Conservation (phyloP, 805 yeast species). For the Yamadazyma takamatsuzukensis region DNA sequence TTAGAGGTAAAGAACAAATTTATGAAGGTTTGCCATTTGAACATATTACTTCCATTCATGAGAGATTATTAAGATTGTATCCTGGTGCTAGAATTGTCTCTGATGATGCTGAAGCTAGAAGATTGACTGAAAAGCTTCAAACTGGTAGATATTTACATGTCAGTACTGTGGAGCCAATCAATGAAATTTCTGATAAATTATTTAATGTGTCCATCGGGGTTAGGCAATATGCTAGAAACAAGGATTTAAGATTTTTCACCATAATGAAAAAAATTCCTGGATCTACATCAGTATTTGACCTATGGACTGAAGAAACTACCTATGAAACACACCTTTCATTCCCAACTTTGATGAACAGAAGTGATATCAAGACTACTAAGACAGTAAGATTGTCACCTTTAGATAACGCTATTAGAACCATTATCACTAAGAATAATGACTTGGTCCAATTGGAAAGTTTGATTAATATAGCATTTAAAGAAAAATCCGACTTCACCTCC, state of each 20-base stretch:
- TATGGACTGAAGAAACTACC: constrained; percentile 87
- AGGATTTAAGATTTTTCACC: constrained; percentile 66
- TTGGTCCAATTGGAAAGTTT: constrained; percentile 63
- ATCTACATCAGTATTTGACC: constrained; percentile 61
- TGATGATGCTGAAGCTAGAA: constrained; percentile 54
- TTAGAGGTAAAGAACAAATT: constrained; percentile 72
- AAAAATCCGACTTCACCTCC: constrained; percentile 45
- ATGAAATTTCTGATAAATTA: constrained; percentile 45
- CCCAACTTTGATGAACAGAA: constrained; percentile 85
- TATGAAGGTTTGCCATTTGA: constrained; percentile 88
- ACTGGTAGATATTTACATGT: constrained; percentile 75
- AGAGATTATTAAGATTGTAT: constrained; percentile 65
- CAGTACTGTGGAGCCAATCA: constrained; percentile 66
- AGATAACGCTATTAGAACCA: constrained; percentile 71
- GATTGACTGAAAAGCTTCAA: constrained; percentile 46
- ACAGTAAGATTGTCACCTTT: constrained; percentile 71
- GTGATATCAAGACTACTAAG: constrained; percentile 55
- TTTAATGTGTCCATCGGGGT: constrained; percentile 56
- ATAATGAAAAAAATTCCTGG: constrained; percentile 72
- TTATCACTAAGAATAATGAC: constrained; percentile 68
- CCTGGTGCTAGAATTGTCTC: constrained; percentile 77
- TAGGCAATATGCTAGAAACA: constrained; percentile 70
- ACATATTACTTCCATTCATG: constrained; percentile 78
- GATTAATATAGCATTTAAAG: constrained; percentile 50
- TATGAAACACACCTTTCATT: constrained; percentile 72